phyloP scores from a whole-genome alignment of 768 basidiomycete genomes.

The Hygrophoropsis aurantiaca region DNA sequence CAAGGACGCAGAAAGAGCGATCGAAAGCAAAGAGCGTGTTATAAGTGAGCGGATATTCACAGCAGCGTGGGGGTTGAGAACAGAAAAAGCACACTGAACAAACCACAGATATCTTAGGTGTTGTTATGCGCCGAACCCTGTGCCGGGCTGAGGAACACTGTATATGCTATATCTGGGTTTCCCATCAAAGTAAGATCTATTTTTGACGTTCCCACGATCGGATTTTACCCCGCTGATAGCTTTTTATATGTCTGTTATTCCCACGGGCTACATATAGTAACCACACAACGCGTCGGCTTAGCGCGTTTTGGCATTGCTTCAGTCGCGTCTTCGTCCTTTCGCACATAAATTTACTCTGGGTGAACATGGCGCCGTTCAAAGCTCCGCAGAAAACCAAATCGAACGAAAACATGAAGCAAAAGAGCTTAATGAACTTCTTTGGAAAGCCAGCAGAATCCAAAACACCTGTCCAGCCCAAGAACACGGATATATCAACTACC shows the following conservation, averaged over 20 bases:
- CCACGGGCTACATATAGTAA: background rate
- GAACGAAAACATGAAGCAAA: slow-evolving; percentile 59
- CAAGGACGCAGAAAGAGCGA: background rate
- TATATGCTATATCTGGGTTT: too few species aligned
- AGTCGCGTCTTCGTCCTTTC: background rate
- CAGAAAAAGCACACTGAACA: background rate
- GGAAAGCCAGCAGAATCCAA: slow-evolving; percentile 31
- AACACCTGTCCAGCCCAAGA: slow-evolving; percentile 6
- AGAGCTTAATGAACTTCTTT: slow-evolving; percentile 73
- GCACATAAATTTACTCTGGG: background rate
- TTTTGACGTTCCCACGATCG: too few species aligned
- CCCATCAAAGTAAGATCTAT: too few species aligned
- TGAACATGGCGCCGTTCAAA: slow-evolving; percentile 14
- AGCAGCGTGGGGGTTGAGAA: background rate
- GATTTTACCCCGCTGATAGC: too few species aligned
- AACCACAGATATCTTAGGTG: too few species aligned
- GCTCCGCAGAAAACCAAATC: slow-evolving; percentile 36
- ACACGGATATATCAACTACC: slow-evolving; percentile 12
- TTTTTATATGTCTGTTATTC: too few species aligned
- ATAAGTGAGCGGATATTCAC: background rate
- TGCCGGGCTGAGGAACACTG: too few species aligned
- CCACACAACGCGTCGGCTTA: background rate
- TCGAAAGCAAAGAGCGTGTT: background rate
- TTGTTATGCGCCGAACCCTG: too few species aligned
- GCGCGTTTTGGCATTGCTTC: background rate